phyloP scores from a whole-genome alignment of 345 rosid species.

The Clausena lansium region DNA sequence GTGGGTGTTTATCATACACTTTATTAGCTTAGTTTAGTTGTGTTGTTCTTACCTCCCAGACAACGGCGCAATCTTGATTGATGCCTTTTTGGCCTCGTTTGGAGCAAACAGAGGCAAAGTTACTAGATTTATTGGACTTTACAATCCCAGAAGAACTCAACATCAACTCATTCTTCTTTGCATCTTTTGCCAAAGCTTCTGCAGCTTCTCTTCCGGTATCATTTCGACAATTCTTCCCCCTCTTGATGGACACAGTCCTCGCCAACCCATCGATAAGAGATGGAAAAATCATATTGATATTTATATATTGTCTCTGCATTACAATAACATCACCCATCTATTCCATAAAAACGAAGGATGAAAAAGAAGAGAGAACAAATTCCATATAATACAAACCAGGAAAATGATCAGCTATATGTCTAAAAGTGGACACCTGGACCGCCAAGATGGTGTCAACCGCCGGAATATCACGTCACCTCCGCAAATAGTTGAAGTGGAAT shows the following conservation, averaged over 20 bases:
- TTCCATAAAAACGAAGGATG: not conserved
- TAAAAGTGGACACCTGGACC: not conserved
- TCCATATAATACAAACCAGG: not conserved
- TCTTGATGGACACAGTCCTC: slow-evolving; percentile 55
- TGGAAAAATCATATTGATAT: slow-evolving; percentile 37
- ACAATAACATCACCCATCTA: not conserved
- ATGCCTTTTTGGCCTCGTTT: slow-evolving; percentile 78
- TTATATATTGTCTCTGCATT: slow-evolving; percentile 3
- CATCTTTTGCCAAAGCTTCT: slow-evolving; percentile 57
- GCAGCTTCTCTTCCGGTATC: slow-evolving; percentile 68
- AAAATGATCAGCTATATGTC: not conserved
- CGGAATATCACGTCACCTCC: slow-evolving; percentile 15
- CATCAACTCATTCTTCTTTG: slow-evolving; percentile 63
- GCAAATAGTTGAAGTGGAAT: slow-evolving; percentile 4
- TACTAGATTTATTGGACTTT: slow-evolving; percentile 41
- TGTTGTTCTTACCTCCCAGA: slow-evolving; percentile 68
- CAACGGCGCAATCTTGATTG: slow-evolving; percentile 74
- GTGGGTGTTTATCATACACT: not conserved
- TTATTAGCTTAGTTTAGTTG: not conserved
- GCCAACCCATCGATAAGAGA: slow-evolving; percentile 64
- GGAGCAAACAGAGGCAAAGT: slow-evolving; percentile 65
- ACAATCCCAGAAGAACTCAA: slow-evolving; percentile 55
- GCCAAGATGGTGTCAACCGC: slow-evolving; percentile 1
- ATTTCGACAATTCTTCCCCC: slow-evolving; percentile 33
- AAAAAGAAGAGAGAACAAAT: not conserved